Evolutionary conservation across 2,329 filamentous ascomycete genomes (phyloP), one percentile per base, ranked within the genome.

Genomic region (Chaetomium sp.): DNA sequence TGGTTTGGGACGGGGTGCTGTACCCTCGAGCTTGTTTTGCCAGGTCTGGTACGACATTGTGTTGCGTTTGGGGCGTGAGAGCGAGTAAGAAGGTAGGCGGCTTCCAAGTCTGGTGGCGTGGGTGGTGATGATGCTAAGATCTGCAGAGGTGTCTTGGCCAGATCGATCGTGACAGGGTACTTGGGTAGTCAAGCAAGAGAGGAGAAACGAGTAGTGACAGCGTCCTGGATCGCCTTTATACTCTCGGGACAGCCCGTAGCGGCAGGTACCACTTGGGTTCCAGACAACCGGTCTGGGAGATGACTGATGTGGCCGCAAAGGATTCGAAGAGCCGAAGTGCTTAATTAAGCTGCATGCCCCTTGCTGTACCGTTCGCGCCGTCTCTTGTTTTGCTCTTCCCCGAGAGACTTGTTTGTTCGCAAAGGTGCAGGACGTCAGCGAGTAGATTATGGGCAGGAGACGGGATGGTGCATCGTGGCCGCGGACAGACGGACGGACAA

Each of bases 11-110:
- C 35, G 16, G 12, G 16, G 49, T 31, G 50, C 54, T 70, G 42
- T 68, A 76, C 76, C 72, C 21, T 69, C 62, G 45, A 77, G 74
- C 68, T 70, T 74, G 57, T 75, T 67, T 60, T 77, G 75, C 76
- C 75, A 77, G 10, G 66, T 67, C 51, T 69, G 66, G 29, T 67
- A 63, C 21, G 65, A 59, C 63, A 72, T 72, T 66, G 65, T 68
- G 31, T 56, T 51, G 54, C 58, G 58, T 67, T 60, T 21, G 50
- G 13, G 16, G 57, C 45, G 42, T 31, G 31, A 23, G 25, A 38
- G 8, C 3, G 57, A n/a, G 31, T 5, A 21, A 53, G 49, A 29
- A 29, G 8, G 31, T 42, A 42, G 23, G n/a, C 19, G 23, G n/a
- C 19, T 56, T 10, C 50, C 50, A 53, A 29, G n/a, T 56, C 53